phyloP scores from a whole-genome alignment of 2,329 filamentous ascomycete species.

The Colletotrichum lini region DNA sequence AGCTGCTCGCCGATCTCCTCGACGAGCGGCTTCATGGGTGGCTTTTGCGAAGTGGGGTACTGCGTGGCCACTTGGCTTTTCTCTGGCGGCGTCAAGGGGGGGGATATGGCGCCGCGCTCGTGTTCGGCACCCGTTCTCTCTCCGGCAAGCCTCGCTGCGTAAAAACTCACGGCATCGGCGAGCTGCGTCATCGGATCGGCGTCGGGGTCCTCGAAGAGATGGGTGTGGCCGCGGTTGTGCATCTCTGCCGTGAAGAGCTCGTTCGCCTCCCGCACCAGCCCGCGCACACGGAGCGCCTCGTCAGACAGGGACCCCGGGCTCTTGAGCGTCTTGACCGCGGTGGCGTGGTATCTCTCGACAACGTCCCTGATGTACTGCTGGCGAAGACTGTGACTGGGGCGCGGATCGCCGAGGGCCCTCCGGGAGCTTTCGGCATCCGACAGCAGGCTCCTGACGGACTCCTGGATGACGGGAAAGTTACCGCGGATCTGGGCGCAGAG shows the following conservation, averaged over 20 bases:
- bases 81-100: conserved; percentile 9
- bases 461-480: conserved; percentile 51
- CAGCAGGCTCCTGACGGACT: conserved; percentile 45
- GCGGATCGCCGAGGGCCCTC: conserved; percentile 46
- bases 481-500: conserved; percentile 53
- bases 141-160: not conserved
- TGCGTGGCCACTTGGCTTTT: not conserved
- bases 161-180: not conserved
- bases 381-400: conserved; percentile 45
- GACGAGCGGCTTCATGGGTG: conserved; percentile 21
- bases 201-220: conserved; percentile 47
- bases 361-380: conserved; percentile 47
- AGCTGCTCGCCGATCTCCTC: conserved; percentile 48
- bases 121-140: not conserved
- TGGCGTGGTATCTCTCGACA: conserved; percentile 45
- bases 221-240: conserved; percentile 46
- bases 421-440: conserved; percentile 35
- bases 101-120: not conserved
- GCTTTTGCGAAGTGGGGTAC: not conserved
- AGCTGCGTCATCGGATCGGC: conserved; percentile 41
- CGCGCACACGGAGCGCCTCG: conserved; percentile 46
- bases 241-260: conserved; percentile 49
- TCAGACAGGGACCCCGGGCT: conserved; percentile 46
- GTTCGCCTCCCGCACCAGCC: conserved; percentile 43
- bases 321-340: conserved; percentile 44